These are phyloP conservation scores for Gloeopeniophorella convolvens DNA, from an alignment of 768 basidiomycete species.

Conservation along the genomic window DNA sequence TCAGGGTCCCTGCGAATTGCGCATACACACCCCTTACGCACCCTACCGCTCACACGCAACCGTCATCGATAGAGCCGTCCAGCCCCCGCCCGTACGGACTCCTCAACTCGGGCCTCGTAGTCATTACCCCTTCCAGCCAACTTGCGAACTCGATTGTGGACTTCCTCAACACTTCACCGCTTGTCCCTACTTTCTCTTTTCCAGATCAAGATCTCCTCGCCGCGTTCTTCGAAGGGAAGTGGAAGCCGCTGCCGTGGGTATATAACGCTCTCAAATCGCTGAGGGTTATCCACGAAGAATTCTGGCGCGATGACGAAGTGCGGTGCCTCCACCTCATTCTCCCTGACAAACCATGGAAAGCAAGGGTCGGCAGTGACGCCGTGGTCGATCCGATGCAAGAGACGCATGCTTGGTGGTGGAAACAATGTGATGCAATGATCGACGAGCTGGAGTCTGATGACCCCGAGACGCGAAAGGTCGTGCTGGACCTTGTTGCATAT, in stretches of 20 bases:
- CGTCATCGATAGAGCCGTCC: conserved; percentile 31
- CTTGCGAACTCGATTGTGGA: conserved; percentile 47
- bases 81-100: conserved; percentile 73
- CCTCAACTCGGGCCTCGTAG: conserved; percentile 86
- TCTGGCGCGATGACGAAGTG: conserved; percentile 86
- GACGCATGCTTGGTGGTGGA: conserved; percentile 78
- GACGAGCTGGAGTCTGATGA: conserved; percentile 40
- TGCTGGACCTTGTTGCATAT: conserved; percentile 43
- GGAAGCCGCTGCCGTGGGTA: conserved; percentile 76
- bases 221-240: conserved; percentile 67
- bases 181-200: conserved; percentile 56
- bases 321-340: conserved; percentile 86
- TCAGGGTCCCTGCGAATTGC: conserved; percentile 90
- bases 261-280: conserved; percentile 94
- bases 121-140: conserved; percentile 65
- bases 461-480: conserved; percentile 42
- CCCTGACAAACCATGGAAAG: conserved; percentile 80
- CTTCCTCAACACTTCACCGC: conserved; percentile 51
- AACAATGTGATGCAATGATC: conserved; percentile 39
- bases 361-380: conserved; percentile 37
- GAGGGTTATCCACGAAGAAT: conserved; percentile 54
- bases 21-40: conserved; percentile 54
- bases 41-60: conserved; percentile 42
- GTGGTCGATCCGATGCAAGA: conserved; percentile 44
- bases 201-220: conserved; percentile 93